These are phyloP conservation scores for Ramalina peruviana DNA, from an alignment of 495 filamentous ascomycete species.

Conservation along the genomic window DNA sequence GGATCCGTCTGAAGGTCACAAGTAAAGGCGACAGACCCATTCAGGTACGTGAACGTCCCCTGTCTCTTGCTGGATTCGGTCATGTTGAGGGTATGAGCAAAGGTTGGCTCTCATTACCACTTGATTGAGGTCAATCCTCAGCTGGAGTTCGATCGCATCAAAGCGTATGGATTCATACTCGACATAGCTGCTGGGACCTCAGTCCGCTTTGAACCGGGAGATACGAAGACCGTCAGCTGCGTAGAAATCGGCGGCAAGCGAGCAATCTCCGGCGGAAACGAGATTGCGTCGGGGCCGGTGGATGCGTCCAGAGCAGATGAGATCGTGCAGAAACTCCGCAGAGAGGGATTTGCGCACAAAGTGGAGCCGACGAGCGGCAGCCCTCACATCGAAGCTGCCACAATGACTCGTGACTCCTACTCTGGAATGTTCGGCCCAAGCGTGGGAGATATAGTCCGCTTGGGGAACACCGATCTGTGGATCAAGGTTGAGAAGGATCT, in stretches of 20 bases:
- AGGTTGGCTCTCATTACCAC: constrained; percentile 91
- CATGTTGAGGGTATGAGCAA: not conserved
- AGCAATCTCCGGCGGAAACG: constrained; percentile 78
- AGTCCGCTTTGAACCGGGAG: constrained; percentile 88
- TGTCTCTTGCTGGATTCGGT: not conserved
- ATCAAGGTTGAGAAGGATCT: constrained; percentile 80
- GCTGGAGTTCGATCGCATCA: constrained; percentile 79
- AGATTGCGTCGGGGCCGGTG: constrained; percentile 57
- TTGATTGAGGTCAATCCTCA: constrained; percentile 88
- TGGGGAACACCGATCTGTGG: constrained; percentile 85
- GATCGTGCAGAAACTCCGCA: constrained; percentile 50
- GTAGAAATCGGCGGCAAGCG: constrained; percentile 79
- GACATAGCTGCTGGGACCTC: constrained; percentile 89
- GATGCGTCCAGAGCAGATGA: constrained; percentile 45
- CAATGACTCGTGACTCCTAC: constrained; percentile 68
- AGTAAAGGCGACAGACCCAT: constrained; percentile 86
- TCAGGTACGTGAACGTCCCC: constrained; percentile 39
- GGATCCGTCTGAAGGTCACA: constrained; percentile 61
- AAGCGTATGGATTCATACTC: constrained; percentile 71
- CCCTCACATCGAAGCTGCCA: constrained; percentile 40
- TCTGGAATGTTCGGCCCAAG: constrained; percentile 87
- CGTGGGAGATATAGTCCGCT: constrained; percentile 64
- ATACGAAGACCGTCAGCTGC: constrained; percentile 80
- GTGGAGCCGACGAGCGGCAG: constrained; percentile 47
- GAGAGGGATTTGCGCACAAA: constrained; percentile 63